A percentile compares a stretch with the other conserved stretches of the same genome.
These are phyloP conservation scores for Anthoceros angustus DNA, from an alignment of 225 moss, liverwort and hornwort species.

Conservation along the genomic window DNA sequence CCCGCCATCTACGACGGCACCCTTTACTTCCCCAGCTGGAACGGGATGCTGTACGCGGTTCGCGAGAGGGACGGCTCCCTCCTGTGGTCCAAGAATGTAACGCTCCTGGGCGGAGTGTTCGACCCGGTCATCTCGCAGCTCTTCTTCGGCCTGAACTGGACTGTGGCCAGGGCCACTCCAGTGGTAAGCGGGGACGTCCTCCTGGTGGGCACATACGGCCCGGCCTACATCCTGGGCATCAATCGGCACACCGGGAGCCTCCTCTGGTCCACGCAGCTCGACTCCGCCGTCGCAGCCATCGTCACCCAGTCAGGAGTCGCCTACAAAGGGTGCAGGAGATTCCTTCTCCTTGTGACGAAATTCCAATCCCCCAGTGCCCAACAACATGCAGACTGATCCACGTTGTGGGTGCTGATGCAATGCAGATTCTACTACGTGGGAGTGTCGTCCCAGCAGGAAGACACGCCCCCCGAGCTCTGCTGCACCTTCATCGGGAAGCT, in stretches of 20 bases:
- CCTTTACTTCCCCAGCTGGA: slow-evolving; percentile 9
- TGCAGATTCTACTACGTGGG: slow-evolving; percentile 1
- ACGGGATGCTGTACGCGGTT: slow-evolving; percentile 21
- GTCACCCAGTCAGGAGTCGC: slow-evolving; percentile 15
- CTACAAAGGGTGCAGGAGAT: slow-evolving; percentile 7
- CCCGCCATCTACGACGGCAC: slow-evolving; percentile 13
- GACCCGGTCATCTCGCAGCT: background rate
- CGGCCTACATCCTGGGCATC: slow-evolving; percentile 13
- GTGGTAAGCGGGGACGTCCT: slow-evolving; percentile 12
- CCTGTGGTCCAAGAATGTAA: slow-evolving; percentile 23
- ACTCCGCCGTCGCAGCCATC: slow-evolving; percentile 4
- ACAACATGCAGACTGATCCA: background rate
- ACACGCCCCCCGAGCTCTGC: background rate
- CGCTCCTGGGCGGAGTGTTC: background rate
- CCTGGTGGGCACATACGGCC: slow-evolving; percentile 8
- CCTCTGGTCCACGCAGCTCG: slow-evolving; percentile 16
- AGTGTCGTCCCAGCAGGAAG: background rate
- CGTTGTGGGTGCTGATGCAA: background rate
- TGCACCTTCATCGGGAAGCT: background rate
- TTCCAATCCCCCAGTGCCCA: background rate
- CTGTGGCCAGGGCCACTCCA: slow-evolving; percentile 14
- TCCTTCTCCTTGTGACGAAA: background rate
- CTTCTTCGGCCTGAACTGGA: slow-evolving; percentile 1
- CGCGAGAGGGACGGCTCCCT: slow-evolving; percentile 8
- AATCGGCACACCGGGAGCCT: slow-evolving; percentile 11